These are phyloP conservation scores for Neurospora tetraspora DNA, from an alignment of 495 filamentous ascomycete genomes.

Conservation along the genomic window DNA sequence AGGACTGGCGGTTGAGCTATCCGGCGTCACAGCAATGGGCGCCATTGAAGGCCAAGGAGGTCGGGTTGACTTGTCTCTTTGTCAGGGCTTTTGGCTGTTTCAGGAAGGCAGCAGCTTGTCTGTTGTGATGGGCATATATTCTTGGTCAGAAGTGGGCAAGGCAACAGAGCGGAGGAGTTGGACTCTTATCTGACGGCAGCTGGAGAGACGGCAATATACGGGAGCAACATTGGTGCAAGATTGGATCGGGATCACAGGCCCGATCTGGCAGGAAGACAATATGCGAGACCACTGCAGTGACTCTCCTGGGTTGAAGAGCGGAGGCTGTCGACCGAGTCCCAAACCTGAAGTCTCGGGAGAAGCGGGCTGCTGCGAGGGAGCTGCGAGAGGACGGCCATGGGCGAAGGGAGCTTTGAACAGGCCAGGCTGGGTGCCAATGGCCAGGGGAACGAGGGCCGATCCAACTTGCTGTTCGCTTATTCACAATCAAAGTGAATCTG, in stretches of 20 bases:
- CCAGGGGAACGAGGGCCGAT: not conserved
- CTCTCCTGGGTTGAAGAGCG: not conserved
- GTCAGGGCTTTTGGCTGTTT: not conserved
- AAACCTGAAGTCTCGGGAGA: not conserved
- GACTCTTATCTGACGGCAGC: not conserved
- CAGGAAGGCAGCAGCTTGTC: not conserved
- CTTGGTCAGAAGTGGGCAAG: not conserved
- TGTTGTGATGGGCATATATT: not conserved
- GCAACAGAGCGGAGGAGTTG: not conserved
- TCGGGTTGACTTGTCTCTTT: not conserved
- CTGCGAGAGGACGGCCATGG: not conserved
- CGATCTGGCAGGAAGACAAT: conserved; percentile 12
- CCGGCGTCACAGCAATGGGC: conserved; percentile 32
- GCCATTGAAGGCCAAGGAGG: conserved; percentile 21
- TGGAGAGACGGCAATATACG: not conserved
- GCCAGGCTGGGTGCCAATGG: not conserved
- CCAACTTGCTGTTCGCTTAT: not conserved
- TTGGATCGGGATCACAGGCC: conserved; percentile 2
- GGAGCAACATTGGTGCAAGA: no score
- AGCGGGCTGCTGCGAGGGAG: not conserved
- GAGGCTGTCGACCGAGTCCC: not conserved
- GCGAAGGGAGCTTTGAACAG: not conserved
- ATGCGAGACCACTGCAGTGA: conserved; percentile 3
- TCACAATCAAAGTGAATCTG: not conserved
- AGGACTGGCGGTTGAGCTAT: conserved; percentile 25